These are phyloP conservation scores for Phytophthora vignae DNA, from an alignment of 352 stramenopile species.

Conservation along the genomic window DNA sequence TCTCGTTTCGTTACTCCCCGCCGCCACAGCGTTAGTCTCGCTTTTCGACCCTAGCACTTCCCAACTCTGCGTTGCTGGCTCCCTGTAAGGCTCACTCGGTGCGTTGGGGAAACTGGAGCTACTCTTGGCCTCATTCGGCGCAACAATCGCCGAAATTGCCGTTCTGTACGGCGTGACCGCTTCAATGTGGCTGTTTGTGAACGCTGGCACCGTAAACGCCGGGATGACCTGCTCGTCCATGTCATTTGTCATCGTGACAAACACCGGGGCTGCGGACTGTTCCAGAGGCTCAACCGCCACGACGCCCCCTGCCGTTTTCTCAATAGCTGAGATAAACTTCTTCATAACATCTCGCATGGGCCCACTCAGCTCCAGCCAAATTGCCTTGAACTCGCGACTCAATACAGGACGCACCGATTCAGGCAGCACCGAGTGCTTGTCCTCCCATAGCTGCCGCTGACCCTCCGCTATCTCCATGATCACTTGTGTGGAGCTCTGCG, in stretches of 20 bases:
- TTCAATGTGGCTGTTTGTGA: conserved; percentile 23
- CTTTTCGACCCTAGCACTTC: background rate
- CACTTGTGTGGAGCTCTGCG: conserved; percentile 55
- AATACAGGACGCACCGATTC: conserved; percentile 46
- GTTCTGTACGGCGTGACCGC: conserved; percentile 36
- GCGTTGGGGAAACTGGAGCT: background rate
- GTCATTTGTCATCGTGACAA: conserved; percentile 10
- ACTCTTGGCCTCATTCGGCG: conserved; percentile 7
- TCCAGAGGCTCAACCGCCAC: conserved; percentile 24
- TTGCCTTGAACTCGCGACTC: conserved; percentile 48
- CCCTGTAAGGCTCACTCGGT: conserved; percentile 3
- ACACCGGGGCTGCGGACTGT: background rate
- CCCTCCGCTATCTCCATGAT: conserved; percentile 64
- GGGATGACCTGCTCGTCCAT: conserved; percentile 35
- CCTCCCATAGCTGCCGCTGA: conserved; percentile 65
- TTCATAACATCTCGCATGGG: conserved; percentile 65
- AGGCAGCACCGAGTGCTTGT: conserved; percentile 45
- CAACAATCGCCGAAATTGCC: conserved; percentile 42
- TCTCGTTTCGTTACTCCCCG: conserved; percentile 1
- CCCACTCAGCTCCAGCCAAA: conserved; percentile 57
- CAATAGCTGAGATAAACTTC: conserved; percentile 38
- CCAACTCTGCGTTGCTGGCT: background rate
- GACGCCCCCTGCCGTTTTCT: conserved; percentile 25
- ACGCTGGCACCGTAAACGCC: conserved; percentile 27
- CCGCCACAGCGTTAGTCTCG: background rate